Conservation (phyloP, 2,329 filamentous ascomycete genomes). For the Oidium heveae region DNA sequence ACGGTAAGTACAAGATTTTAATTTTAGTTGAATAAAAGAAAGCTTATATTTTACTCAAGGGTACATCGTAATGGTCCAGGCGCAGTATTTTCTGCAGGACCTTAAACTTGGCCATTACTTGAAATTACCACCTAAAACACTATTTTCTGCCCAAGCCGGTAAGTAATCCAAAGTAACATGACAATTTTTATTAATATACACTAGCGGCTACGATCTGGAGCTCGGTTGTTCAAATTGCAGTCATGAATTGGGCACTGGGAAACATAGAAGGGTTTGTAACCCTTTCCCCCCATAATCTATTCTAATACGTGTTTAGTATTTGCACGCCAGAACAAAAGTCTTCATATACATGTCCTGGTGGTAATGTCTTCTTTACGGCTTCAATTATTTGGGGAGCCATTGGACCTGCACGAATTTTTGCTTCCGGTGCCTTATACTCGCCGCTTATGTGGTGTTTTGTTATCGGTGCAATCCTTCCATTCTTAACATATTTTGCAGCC, state of each 20-base stretch:
- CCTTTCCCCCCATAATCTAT: background rate
- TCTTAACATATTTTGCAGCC: slow-evolving; percentile 30
- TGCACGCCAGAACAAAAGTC: slow-evolving; percentile 30
- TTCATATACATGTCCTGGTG: slow-evolving; percentile 24
- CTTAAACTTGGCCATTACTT: slow-evolving; percentile 28
- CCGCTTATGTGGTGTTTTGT: slow-evolving; percentile 47
- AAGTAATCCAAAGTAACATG: background rate
- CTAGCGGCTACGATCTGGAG: slow-evolving; percentile 40
- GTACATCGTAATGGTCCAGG: slow-evolving; percentile 22
- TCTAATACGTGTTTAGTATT: slow-evolving; percentile 17
- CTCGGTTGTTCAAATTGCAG: slow-evolving; percentile 38
- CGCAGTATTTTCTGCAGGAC: slow-evolving; percentile 22
- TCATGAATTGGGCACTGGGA: slow-evolving; percentile 33
- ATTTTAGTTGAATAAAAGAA: background rate
- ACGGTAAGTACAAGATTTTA: slow-evolving; percentile 15
- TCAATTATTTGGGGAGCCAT: slow-evolving; percentile 53
- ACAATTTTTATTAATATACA: background rate
- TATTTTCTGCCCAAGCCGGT: slow-evolving; percentile 31
- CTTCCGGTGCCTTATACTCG: slow-evolving; percentile 29
- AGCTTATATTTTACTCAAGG: slow-evolving; percentile 10
- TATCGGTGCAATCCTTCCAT: slow-evolving; percentile 33
- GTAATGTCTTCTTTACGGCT: slow-evolving; percentile 34
- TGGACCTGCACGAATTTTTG: slow-evolving; percentile 45
- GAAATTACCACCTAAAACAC: slow-evolving; percentile 35
- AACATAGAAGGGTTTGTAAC: slow-evolving; percentile 24